phyloP scores from a whole-genome alignment of 2,329 filamentous ascomycete genomes.

The Macrophomina pseudophaseolina region DNA sequence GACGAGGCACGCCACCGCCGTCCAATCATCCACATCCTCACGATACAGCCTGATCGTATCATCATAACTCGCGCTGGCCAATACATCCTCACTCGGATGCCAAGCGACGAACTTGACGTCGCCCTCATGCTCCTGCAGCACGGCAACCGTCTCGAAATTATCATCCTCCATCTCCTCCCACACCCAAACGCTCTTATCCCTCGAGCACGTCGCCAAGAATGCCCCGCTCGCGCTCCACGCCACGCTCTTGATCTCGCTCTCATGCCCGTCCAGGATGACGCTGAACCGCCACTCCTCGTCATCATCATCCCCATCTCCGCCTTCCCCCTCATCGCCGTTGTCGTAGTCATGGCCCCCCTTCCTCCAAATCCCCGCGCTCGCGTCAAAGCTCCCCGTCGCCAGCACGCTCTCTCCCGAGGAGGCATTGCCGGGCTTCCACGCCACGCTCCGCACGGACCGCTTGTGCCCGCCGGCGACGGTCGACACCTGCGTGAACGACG shows the following conservation, averaged over 20 bases:
- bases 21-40: constrained; percentile 94
- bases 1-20: constrained; percentile 79
- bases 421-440: constrained; percentile 78
- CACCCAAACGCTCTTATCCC: constrained; percentile 96
- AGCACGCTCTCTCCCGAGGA: constrained; percentile 67
- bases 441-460: constrained; percentile 80
- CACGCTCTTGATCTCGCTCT: constrained; percentile 87
- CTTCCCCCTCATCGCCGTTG: constrained; percentile 28
- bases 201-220: constrained; percentile 84
- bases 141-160: constrained; percentile 95
- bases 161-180: constrained; percentile 97
- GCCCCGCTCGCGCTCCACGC: constrained; percentile 75
- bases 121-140: constrained; percentile 90
- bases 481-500: constrained; percentile 78
- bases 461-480: constrained; percentile 86
- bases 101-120: constrained; percentile 95
- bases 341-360: constrained; percentile 44
- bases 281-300: constrained; percentile 91
- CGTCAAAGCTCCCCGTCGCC: constrained; percentile 92
- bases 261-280: constrained; percentile 91
- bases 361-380: constrained; percentile 73
- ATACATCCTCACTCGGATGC: constrained; percentile 79
- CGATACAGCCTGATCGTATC: constrained; percentile 88
- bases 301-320: constrained; percentile 53
- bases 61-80: constrained; percentile 93